phyloP scores from a whole-genome alignment of 495 filamentous ascomycete species.

The Penicillium ochrochloron region DNA sequence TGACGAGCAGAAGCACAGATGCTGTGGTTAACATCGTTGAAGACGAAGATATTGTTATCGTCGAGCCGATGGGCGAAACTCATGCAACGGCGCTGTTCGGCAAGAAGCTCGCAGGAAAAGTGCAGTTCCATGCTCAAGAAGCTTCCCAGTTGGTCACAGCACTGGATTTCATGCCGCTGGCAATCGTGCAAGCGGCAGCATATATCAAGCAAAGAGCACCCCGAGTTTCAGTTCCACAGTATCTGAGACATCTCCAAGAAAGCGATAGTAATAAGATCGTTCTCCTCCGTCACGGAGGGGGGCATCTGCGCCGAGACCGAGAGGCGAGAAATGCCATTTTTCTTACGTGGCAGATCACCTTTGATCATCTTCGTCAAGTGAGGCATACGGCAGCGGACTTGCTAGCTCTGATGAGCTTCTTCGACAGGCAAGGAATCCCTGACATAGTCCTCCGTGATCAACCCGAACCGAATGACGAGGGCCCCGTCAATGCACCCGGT shows the following conservation, averaged over 20 bases:
- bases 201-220: constrained; percentile 40
- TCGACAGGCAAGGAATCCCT: constrained; percentile 17
- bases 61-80: constrained; percentile 39
- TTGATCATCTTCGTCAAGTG: constrained; percentile 12
- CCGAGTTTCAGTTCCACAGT: not conserved
- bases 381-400: constrained; percentile 15
- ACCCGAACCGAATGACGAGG: constrained; percentile 6
- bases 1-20: constrained; percentile 42
- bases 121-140: constrained; percentile 19
- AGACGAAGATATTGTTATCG: constrained; percentile 39
- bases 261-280: constrained; percentile 10
- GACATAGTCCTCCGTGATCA: constrained; percentile 5
- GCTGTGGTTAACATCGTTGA: constrained; percentile 34
- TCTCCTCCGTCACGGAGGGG: constrained; percentile 10
- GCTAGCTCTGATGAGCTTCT: constrained; percentile 20
- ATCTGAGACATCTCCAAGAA: constrained; percentile 28
- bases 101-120: constrained; percentile 33
- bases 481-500: not conserved
- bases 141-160: constrained; percentile 31
- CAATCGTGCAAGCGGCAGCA: constrained; percentile 53
- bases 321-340: constrained; percentile 17
- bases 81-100: constrained; percentile 43
- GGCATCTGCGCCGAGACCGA: constrained; percentile 8
- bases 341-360: constrained; percentile 21
- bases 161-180: constrained; percentile 54